Base-by-base conservation (phyloP, 1,284 basidiomycete species). In the Peniophora sp. region DNA sequence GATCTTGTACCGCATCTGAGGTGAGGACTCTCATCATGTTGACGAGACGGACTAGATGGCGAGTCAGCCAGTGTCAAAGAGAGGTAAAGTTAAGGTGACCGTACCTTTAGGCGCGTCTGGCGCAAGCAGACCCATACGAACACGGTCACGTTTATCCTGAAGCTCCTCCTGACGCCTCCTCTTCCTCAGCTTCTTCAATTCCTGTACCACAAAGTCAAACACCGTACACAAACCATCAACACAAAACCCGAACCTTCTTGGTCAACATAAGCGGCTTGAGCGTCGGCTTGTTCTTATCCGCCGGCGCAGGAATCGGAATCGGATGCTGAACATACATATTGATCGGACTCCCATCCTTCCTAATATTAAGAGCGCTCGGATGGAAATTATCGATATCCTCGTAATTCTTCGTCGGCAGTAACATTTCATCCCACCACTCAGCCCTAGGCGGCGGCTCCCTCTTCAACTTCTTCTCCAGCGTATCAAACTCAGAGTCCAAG, bases 11-110 rank as follows among this genome's bases (percentile, higher is more conserved):
- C 0, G 94, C 95, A 64, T 98, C 95, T 10, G 92, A 92, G 0
- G 96, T 97, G 38, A 99, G 75, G 12, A 99, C 97, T 63, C 94
- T 94, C 95, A 99, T 98, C 63, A 99, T 71, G 68, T 99, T 99
- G 44, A 90, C 83, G 52, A 99, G 75, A 48, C 94, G 92, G 53
- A 99, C 96, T 93, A 61, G 5, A 56, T 20, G 48, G 43, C 59
- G 46, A 59, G 53, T 55, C 36, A 61, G 51, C 44, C 6, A 22
- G 45, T 17, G 6, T 24, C 51, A 17, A 19, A 27, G 38, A 17
- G 19, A 5, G 17, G 20, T 25, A 19, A 6, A 49, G n/a, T 19
- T 20, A 48, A n/a, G 49, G 12, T 32, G 27, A 61, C 70, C n/a
- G 48, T 56, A 90, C 90, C 90, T 77, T 99, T 99, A 0, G 96